Percentiles rank a stretch among this genome's conserved stretches.
These are phyloP conservation scores for Aspergillus persii DNA, from an alignment of 2,329 filamentous ascomycete genomes.

Conservation along the genomic window DNA sequence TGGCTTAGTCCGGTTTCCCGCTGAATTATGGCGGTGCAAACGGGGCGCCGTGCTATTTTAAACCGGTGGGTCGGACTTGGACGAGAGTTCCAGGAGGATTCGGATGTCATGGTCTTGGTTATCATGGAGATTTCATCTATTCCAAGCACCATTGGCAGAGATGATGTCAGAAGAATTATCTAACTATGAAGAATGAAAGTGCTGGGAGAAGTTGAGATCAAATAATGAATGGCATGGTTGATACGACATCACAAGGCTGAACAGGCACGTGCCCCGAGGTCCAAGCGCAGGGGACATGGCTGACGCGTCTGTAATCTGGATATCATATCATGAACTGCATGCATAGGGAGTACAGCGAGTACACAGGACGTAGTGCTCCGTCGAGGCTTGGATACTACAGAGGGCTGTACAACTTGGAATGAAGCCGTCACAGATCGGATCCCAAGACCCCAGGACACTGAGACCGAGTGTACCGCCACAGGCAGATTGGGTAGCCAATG, in stretches of 20 bases:
- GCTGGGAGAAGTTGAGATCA: too few relatives aligned
- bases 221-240: background rate
- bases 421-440: background rate
- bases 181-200: too few relatives aligned
- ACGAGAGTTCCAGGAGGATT: background rate
- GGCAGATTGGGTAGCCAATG: background rate
- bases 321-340: too few relatives aligned
- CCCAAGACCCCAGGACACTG: background rate
- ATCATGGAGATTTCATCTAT: background rate
- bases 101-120: background rate
- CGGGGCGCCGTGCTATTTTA: background rate
- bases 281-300: background rate
- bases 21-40: background rate
- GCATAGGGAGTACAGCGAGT: too few relatives aligned
- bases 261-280: background rate
- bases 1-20: background rate
- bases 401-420: too few relatives aligned
- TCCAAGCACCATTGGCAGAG: background rate
- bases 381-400: too few relatives aligned
- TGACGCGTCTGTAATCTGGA: background rate
- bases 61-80: background rate
- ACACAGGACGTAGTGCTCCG: too few relatives aligned
- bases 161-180: background rate
- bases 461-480: background rate
- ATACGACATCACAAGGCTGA: background rate